Evolutionary conservation across 192 early-diverging fungal genomes (phyloP), one percentile per base, ranked within the genome.

Genomic region (Backusella mclennaniae): DNA sequence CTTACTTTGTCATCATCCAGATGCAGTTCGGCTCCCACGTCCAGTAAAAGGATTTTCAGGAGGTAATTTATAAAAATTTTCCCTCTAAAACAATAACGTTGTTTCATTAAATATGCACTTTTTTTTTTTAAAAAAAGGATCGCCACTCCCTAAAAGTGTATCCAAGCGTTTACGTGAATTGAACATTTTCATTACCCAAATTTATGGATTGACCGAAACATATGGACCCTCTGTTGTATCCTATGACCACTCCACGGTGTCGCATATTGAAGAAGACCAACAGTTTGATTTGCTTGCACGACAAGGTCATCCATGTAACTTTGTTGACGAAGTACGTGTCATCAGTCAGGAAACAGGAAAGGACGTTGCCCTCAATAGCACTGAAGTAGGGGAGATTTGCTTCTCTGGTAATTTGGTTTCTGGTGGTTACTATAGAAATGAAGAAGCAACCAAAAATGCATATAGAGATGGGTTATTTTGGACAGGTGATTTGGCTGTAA

Each of bases 141-240:
- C 89, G 1, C 82, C 88, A 6, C 85, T 89, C 3, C 82, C 84
- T 9, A 82, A 86, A 19, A 86, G 83, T 1, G 76, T 89, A 68
- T 79, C 87, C 35, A 83, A 77, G 21, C 35, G 74, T 19, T 77
- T 90, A 79, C 79, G 80, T 17, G 75, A 26, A 82, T 91, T 82
- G 81, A 84, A 85, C 49, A 79, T 91, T 53, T 74, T 78, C 42
- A 85, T 87, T 21, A 77, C 83, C 29, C 90, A 91, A 36, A 85
- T 91, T 14, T 91, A 91, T 78, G 90, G 90, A 36, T 74, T 91
- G 6, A 91, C 90, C 0, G 90, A 91, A 73, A 88, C 86, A 0
- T 87, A 89, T 73, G 88, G 90, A 1, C 89, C 90, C 0, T 38
- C 82, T 14, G 80, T 79, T 0, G 79, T 83, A 14, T 75, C 84